phyloP scores from a whole-genome alignment of 371 early-diverging fungal species.

The Amoeboaphelidium protococcarum region DNA sequence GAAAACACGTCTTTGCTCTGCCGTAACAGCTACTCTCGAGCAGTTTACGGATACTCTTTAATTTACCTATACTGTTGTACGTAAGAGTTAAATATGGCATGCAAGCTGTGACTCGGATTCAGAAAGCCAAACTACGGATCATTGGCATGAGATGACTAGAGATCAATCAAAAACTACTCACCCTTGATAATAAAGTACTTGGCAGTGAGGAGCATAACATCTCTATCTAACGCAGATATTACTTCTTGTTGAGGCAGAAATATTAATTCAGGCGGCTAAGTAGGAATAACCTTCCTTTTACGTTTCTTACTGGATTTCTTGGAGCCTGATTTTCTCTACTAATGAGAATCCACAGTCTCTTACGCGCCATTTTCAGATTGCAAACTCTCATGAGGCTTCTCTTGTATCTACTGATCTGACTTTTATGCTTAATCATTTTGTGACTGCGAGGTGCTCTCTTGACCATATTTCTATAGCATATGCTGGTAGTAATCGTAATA shows the following conservation, averaged over 20 bases:
- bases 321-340: constrained; percentile 10
- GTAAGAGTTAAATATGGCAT: constrained; percentile 54
- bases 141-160: constrained; percentile 51
- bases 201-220: constrained; percentile 79
- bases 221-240: constrained; percentile 70
- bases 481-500: constrained; percentile 72
- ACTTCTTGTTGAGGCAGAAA: constrained; percentile 48
- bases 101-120: constrained; percentile 59
- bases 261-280: constrained; percentile 44
- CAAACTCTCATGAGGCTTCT: not conserved
- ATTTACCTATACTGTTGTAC: constrained; percentile 80
- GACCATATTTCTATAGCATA: constrained; percentile 23
- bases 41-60: constrained; percentile 18
- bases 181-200: constrained; percentile 88
- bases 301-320: constrained; percentile 13
- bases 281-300: constrained; percentile 21
- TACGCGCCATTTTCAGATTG: not conserved
- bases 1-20: not conserved
- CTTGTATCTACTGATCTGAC: not conserved
- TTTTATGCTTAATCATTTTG: not conserved
- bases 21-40: not conserved
- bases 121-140: constrained; percentile 92
- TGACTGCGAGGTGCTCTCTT: not conserved
- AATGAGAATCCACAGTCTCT: constrained; percentile 1
- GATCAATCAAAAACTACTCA: constrained; percentile 44